Percentiles rank a stretch among this genome's conserved stretches.
These are phyloP conservation scores for Entomortierella parvispora DNA, from an alignment of 192 early-diverging fungal species.

Conservation along the genomic window DNA sequence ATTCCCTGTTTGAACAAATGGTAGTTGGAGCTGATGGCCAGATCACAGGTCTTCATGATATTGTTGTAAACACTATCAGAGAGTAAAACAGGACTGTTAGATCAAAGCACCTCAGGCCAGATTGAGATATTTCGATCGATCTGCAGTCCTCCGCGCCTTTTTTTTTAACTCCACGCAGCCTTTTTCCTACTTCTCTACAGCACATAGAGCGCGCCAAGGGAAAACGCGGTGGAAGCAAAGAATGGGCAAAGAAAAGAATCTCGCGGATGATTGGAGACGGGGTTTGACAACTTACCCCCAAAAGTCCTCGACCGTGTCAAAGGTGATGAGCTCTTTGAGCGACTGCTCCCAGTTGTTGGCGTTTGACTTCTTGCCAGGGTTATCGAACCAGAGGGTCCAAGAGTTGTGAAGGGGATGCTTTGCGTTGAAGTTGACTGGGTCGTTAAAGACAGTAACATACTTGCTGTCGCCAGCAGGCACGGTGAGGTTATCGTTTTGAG, in stretches of 20 bases:
- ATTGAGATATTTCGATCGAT: too few relatives aligned
- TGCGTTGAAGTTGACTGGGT: conserved; percentile 67
- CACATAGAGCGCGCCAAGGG: too few relatives aligned
- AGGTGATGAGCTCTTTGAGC: conserved; percentile 90
- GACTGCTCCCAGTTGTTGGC: conserved; percentile 83
- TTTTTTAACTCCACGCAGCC: conserved; percentile 6
- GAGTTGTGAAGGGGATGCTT: conserved; percentile 89
- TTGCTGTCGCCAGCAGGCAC: conserved; percentile 46
- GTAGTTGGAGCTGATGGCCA: conserved; percentile 87
- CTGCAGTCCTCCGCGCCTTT: conserved; percentile 3
- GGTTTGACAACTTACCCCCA: conserved; percentile 90
- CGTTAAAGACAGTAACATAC: conserved; percentile 54
- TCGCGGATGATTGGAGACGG: too few relatives aligned
- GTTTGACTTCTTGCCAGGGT: conserved; percentile 82
- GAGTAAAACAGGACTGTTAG: not conserved
- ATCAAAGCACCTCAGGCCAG: too few relatives aligned
- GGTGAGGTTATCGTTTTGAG: conserved; percentile 47
- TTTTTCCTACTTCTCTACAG: not conserved
- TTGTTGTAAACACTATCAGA: conserved; percentile 79
- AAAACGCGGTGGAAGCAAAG: too few relatives aligned
- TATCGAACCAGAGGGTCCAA: conserved; percentile 98
- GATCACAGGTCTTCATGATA: conserved; percentile 76
- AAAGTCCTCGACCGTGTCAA: conserved; percentile 94
- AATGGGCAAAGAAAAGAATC: too few relatives aligned
- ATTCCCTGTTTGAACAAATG: conserved; percentile 94